Base-by-base conservation (phyloP, 202 grass and related monocot species). In the Setaria italica region DNA sequence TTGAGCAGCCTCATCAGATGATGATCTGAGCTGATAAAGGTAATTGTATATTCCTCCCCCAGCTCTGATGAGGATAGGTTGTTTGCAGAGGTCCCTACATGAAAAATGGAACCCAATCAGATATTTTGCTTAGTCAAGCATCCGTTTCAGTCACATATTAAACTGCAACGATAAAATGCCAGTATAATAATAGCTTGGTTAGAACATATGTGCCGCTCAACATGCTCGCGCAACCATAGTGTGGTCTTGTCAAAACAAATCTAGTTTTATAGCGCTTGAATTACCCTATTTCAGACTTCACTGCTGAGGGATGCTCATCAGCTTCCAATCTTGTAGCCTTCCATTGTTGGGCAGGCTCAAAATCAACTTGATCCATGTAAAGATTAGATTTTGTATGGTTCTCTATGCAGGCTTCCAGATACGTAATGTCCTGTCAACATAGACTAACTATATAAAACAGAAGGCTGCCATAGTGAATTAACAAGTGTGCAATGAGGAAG, bases 351-450 rank as follows among this genome's bases (percentile, higher is more conserved):
- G 94, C 69, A 82, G 92, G 97, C 88, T 99, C 94, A 83, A 99
- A 99, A 71, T 99, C 97, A 76, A 99, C 91, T 96, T 99, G 97
- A 90, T 99, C 97, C 93, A 99, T 97, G 80, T 96, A 99, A 91
- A 94, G 92, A 60, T 94, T 97, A 79, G 94, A 96, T 78, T 97
- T 97, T 74, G 94, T 99, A 90, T 99, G 97, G 51, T 99, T 99
- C 84, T 99, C 97, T 87, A 99, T 99, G 88, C 97, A 99, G 70
- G 94, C 97, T 93, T 99, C 97, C 82, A 99, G 85, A 89, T 92
- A 92, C 69, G 97, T 99, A 74, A 80, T 87, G 33, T 99, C 94
- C 97, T 99, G 88, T 88, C 70, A 91, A 83, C 59, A 84, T 81
- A 50, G 37, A 82, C 68, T 29, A 88, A 81, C 80, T 76, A 68